Evolutionary conservation across 2,329 filamentous ascomycete genomes (phyloP), one percentile per base, ranked within the genome.

Genomic region (Fusarium euwallaceae): DNA sequence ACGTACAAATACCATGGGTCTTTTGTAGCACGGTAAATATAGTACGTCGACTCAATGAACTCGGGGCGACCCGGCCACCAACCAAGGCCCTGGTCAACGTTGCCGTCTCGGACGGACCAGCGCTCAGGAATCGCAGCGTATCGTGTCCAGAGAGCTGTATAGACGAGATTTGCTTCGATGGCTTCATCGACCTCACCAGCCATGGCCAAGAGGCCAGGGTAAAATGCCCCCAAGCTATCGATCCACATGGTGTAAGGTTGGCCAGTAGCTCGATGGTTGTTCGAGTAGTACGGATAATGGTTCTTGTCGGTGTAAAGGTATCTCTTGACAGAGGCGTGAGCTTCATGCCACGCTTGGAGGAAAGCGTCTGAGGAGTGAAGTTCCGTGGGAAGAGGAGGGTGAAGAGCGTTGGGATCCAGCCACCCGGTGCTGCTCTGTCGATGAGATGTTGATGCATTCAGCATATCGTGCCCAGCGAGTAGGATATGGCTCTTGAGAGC

Each of bases 51-150:
- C 83, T 99, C 97, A 76, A 98, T 95, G 80, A 98, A 98, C 82
- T 99, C 97, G 6, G 97, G 97, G 27, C 97, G 91, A 24, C 97
- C 94, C 12, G 95, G 95, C 94, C 97, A 99, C 95, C 97, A 98
- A 12, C 93, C 91, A 29, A 98, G 90, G 11, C 95, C 94, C 20
- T 92, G 92, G 80, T 98, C 97, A 56, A 98, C 92, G 64, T 92
- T 92, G 32, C 93, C 93, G 27, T 95, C 94, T 61, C 91, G 90
- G 61, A 97, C 91, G 45, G 96, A 98, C 95, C 95, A 99, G 76
- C 97, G 89, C 82, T 99, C 97, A 5, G 97, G 97, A 60, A 99
- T 88, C 4, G 95, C 96, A n/a, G 94, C 93, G 81, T 97, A 98
- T 37, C 95, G 91, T 3, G 94, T 97, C 97, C 97, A 99, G 1